phyloP scores from a whole-genome alignment of 1,284 basidiomycete genomes.

The Cystobasidium pallidum region DNA sequence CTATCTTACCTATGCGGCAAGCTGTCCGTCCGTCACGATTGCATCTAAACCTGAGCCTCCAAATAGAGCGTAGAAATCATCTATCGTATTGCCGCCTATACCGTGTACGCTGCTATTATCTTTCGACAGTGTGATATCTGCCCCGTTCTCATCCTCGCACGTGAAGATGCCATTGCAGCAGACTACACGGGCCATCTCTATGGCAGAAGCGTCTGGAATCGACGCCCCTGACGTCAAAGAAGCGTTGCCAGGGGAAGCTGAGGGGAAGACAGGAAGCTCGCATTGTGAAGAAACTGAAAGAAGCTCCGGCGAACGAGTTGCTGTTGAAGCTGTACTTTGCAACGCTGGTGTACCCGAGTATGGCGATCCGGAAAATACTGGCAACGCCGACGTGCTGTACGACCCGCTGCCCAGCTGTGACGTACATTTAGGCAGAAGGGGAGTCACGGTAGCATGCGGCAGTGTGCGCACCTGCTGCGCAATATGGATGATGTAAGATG shows the following conservation, averaged over 20 bases:
- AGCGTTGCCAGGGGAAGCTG: background rate
- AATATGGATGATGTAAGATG: no score
- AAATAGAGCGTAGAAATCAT: slow-evolving; percentile 8
- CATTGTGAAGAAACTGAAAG: background rate
- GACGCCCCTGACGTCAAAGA: background rate
- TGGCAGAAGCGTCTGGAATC: background rate
- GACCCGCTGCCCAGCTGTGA: background rate
- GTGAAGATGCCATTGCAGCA: slow-evolving; percentile 20
- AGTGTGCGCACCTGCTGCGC: no score
- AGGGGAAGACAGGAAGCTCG: background rate
- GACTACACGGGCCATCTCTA: background rate
- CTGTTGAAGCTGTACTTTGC: background rate
- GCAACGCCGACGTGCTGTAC: background rate
- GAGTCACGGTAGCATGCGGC: no score
- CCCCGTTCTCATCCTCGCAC: slow-evolving; percentile 14
- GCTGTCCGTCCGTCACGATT: background rate
- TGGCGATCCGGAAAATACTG: background rate
- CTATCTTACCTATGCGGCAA: no score
- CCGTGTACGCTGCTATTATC: slow-evolving; percentile 3
- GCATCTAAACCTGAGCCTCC: background rate
- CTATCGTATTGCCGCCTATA: slow-evolving; percentile 2
- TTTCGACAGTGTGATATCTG: background rate
- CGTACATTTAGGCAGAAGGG: no score
- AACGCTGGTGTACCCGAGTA: background rate
- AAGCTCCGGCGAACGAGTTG: no score